These are phyloP conservation scores for Leptographium procerum DNA, from an alignment of 2,329 filamentous ascomycete species.

Conservation along the genomic window DNA sequence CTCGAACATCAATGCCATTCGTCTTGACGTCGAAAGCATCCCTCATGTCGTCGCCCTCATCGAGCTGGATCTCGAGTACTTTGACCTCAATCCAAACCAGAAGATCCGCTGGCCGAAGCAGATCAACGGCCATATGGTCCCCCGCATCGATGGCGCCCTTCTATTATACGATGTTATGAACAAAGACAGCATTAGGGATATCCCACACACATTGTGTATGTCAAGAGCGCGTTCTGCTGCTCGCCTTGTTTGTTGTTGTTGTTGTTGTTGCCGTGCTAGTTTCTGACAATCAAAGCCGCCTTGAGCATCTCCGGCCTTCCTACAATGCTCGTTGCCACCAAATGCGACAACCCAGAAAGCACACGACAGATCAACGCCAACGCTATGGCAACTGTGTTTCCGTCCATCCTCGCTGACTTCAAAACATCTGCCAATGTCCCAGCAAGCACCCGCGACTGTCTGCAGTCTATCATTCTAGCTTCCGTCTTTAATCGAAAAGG, in stretches of 20 bases:
- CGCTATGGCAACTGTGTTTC: conserved; percentile 50
- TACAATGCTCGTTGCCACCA: conserved; percentile 73
- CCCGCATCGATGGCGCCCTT: conserved; percentile 70
- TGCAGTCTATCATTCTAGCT: conserved; percentile 63
- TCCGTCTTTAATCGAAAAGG: conserved; percentile 58
- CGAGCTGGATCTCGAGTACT: conserved; percentile 54
- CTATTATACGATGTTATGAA: conserved; percentile 82
- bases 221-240: neutral
- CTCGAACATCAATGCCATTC: conserved; percentile 42
- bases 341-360: conserved; percentile 69
- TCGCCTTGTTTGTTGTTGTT: neutral
- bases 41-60: conserved; percentile 49
- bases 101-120: conserved; percentile 57
- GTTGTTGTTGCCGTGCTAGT: neutral
- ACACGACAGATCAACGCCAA: conserved; percentile 61
- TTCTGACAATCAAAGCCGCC: conserved; percentile 43
- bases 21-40: conserved; percentile 46
- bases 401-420: conserved; percentile 60
- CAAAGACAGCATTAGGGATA: conserved; percentile 58
- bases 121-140: conserved; percentile 58
- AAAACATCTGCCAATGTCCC: conserved; percentile 60
- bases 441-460: conserved; percentile 62
- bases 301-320: conserved; percentile 63
- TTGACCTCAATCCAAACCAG: conserved; percentile 46
- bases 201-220: conserved; percentile 72